phyloP scores from a whole-genome alignment of 225 moss, liverwort and hornwort species.

The Takakia lepidozioides region DNA sequence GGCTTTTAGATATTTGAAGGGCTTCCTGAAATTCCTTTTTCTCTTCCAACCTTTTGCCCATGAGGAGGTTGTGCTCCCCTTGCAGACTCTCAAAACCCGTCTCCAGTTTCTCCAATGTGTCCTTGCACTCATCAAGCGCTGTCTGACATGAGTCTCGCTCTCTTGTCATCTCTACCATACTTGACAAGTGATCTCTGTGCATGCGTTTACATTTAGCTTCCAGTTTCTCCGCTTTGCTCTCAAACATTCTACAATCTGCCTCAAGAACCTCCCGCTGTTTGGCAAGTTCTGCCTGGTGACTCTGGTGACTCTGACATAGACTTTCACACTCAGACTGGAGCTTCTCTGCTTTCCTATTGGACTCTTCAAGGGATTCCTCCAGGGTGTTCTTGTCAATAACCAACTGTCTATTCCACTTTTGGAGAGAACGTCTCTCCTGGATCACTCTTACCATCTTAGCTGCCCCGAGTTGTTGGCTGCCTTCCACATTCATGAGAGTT shows the following conservation, averaged over 20 bases:
- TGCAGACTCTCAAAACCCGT: slow-evolving; percentile 34
- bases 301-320: neutral
- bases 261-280: slow-evolving; percentile 46
- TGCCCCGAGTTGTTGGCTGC: slow-evolving; percentile 2
- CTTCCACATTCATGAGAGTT: too few relatives aligned
- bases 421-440: slow-evolving; percentile 32
- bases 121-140: too few relatives aligned
- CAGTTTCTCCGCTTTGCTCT: slow-evolving; percentile 36
- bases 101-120: slow-evolving; percentile 38
- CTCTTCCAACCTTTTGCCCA: neutral
- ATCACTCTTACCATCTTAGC: slow-evolving; percentile 24
- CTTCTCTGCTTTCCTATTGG: neutral
- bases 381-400: slow-evolving; percentile 10
- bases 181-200: slow-evolving; percentile 37
- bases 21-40: neutral
- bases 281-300: slow-evolving; percentile 30
- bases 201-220: slow-evolving; percentile 40
- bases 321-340: neutral
- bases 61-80: slow-evolving; percentile 18
- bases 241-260: slow-evolving; percentile 35
- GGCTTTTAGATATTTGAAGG: slow-evolving; percentile 5
- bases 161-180: slow-evolving; percentile 29
- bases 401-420: slow-evolving; percentile 33
- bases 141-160: slow-evolving; percentile 16
- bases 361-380: slow-evolving; percentile 12